Evolutionary conservation across 2,329 filamentous ascomycete species (phyloP).

Genomic region (Blastomyces percursus): DNA sequence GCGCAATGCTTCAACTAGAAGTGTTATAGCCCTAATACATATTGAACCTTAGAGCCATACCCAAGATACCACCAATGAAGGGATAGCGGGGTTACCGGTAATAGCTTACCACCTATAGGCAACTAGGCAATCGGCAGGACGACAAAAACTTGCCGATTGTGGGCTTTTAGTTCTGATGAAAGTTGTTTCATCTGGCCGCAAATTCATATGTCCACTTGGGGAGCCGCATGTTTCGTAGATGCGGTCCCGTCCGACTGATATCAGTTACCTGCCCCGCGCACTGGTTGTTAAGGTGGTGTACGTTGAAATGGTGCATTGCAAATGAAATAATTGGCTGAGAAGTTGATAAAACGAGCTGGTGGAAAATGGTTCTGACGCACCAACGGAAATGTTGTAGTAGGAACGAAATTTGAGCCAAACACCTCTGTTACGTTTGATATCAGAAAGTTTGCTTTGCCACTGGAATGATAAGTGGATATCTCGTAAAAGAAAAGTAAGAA

Average conservation of each 20-base stretch:
- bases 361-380: background rate
- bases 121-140: background rate
- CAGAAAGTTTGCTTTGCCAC: background rate
- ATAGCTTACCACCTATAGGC: background rate
- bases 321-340: background rate
- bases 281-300: background rate
- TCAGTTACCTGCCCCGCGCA: background rate
- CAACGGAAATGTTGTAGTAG: background rate
- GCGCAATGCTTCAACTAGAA: background rate
- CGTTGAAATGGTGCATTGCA: background rate
- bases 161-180: too few species aligned
- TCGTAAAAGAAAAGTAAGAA: background rate
- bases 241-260: background rate
- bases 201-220: background rate
- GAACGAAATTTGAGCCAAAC: background rate
- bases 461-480: background rate
- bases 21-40: background rate
- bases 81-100: background rate
- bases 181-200: background rate
- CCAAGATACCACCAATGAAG: background rate
- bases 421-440: background rate
- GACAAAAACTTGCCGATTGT: background rate
- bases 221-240: background rate
- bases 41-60: background rate
- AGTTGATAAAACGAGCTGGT: background rate